phyloP scores from a whole-genome alignment of 495 filamentous ascomycete species.

The Darksidea phi region DNA sequence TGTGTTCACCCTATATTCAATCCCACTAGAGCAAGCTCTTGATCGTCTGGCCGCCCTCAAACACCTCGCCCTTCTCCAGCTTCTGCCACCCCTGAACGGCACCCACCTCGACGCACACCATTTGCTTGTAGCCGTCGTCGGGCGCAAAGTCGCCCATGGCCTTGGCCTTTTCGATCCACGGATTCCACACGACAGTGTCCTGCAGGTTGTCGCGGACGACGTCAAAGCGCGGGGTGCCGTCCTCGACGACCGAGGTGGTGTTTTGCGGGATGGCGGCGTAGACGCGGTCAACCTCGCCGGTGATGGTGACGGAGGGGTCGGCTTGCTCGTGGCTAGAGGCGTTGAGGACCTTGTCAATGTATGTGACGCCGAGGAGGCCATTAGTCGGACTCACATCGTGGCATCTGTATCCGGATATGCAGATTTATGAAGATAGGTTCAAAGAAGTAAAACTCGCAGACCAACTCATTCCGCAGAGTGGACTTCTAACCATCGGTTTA shows the following conservation, averaged over 20 bases:
- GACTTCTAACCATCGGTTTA: too few relatives aligned
- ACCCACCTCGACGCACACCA: slow-evolving; percentile 92
- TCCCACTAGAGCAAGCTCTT: slow-evolving; percentile 33
- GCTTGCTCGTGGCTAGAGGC: slow-evolving; percentile 57
- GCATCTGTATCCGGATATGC: too few relatives aligned
- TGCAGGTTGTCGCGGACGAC: slow-evolving; percentile 77
- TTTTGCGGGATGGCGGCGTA: slow-evolving; percentile 52
- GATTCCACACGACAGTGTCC: slow-evolving; percentile 97
- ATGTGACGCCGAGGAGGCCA: slow-evolving; percentile 72
- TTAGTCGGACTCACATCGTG: too few relatives aligned
- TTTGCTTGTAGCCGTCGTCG: slow-evolving; percentile 81
- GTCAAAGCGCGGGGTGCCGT: slow-evolving; percentile 62
- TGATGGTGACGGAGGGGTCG: slow-evolving; percentile 56
- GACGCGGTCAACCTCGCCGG: slow-evolving; percentile 78
- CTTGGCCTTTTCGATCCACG: slow-evolving; percentile 80
- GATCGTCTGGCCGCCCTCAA: slow-evolving; percentile 86
- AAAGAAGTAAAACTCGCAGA: too few relatives aligned
- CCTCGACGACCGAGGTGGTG: slow-evolving; percentile 59
- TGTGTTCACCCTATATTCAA: too few relatives aligned
- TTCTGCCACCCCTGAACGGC: slow-evolving; percentile 76
- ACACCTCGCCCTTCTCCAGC: slow-evolving; percentile 81
- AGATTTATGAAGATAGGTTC: too few relatives aligned
- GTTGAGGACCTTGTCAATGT: slow-evolving; percentile 76
- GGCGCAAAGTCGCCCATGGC: slow-evolving; percentile 86
- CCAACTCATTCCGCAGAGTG: too few relatives aligned